These are phyloP conservation scores for Fusarium caatingaense DNA, from an alignment of 2,329 filamentous ascomycete genomes.

Conservation along the genomic window DNA sequence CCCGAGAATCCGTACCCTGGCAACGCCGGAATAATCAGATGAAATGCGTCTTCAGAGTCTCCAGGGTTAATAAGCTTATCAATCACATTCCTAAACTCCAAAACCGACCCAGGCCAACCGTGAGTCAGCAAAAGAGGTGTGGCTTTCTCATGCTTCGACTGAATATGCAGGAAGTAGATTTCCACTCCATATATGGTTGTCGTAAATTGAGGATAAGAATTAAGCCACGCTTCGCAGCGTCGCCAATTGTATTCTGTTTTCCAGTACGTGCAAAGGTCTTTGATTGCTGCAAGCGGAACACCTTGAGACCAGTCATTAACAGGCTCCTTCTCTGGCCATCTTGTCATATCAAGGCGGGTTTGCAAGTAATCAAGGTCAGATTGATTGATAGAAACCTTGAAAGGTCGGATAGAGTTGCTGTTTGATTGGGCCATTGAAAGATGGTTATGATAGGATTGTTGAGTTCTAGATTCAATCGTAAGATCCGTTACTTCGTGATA, in stretches of 20 bases:
- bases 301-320: conserved; percentile 20
- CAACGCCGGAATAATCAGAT: conserved; percentile 14
- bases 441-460: too few relatives aligned
- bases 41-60: conserved; percentile 1
- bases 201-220: conserved; percentile 14
- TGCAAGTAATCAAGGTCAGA: conserved; percentile 5
- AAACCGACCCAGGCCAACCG: conserved; percentile 18
- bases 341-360: not conserved
- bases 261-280: conserved; percentile 12
- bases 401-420: not conserved
- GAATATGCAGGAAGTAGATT: conserved; percentile 14
- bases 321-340: conserved; percentile 17
- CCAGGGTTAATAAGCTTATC: conserved; percentile 9
- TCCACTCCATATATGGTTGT: conserved; percentile 10
- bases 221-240: conserved; percentile 3
- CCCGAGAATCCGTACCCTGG: conserved; percentile 20
- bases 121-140: conserved; percentile 13
- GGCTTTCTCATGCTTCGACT: conserved; percentile 4
- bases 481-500: too few relatives aligned
- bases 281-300: not conserved
- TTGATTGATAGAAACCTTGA: conserved; percentile 1
- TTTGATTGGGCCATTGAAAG: not conserved
- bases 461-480: not conserved
- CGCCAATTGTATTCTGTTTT: conserved; percentile 13
- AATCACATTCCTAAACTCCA: conserved; percentile 13